These are phyloP conservation scores for Boletus insuetus DNA, from an alignment of 768 basidiomycete species.

Conservation along the genomic window DNA sequence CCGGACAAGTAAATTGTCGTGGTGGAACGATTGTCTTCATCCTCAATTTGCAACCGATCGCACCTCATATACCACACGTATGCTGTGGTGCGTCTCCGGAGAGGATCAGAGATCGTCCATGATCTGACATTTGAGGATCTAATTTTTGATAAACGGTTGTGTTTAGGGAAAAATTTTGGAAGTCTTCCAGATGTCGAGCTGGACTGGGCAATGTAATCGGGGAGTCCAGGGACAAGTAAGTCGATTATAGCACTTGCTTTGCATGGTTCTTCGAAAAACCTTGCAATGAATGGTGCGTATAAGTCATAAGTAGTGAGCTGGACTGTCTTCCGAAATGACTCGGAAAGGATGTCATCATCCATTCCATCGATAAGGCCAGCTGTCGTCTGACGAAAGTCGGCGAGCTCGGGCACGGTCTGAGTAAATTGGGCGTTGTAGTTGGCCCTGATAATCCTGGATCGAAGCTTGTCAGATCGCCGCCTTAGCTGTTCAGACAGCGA, in stretches of 20 bases:
- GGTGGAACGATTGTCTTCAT: background rate
- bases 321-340: too few relatives aligned
- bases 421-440: background rate
- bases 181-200: too few relatives aligned
- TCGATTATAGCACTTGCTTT: too few relatives aligned
- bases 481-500: background rate
- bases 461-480: background rate
- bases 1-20: background rate
- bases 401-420: background rate
- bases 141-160: background rate
- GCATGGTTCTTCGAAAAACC: too few relatives aligned
- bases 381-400: too few relatives aligned
- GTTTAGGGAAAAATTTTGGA: conserved; percentile 9
- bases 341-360: background rate
- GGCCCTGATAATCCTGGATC: background rate
- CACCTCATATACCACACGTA: background rate
- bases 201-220: too few relatives aligned
- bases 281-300: too few relatives aligned
- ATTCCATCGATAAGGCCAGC: background rate
- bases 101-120: background rate
- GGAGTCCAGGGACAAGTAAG: background rate
- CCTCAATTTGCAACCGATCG: background rate
- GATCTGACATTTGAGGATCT: background rate
- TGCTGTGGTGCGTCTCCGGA: conserved; percentile 2
- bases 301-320: too few relatives aligned